phyloP scores from a whole-genome alignment of 2,329 filamentous ascomycete genomes.

The Chlorencoelia australis region DNA sequence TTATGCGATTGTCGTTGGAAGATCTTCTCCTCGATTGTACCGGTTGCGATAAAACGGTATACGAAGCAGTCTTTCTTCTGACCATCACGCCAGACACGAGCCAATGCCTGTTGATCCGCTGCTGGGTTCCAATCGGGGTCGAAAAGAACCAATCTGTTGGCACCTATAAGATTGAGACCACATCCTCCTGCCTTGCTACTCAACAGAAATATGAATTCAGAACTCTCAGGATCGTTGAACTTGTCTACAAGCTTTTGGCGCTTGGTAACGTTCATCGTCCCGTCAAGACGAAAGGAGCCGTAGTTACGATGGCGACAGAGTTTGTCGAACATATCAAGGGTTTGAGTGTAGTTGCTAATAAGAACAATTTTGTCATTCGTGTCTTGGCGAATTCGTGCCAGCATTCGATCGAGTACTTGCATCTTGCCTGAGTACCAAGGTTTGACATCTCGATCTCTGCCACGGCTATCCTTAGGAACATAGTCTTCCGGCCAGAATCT shows the following conservation, averaged over 20 bases:
- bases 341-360: constrained; percentile 97
- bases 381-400: constrained; percentile 86
- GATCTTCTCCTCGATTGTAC: constrained; percentile 98
- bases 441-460: constrained; percentile 84
- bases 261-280: constrained; percentile 96
- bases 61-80: constrained; percentile 99
- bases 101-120: constrained; percentile 91
- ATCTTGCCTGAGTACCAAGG: constrained; percentile 98
- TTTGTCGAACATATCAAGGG: constrained; percentile 85
- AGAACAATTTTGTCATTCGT: constrained; percentile 99
- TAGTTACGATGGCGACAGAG: constrained; percentile 80
- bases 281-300: constrained; percentile 80
- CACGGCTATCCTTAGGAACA: constrained; percentile 75
- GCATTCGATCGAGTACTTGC: constrained; percentile 95
- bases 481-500: constrained; percentile 75
- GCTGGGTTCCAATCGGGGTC: constrained; percentile 98
- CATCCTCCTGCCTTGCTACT: constrained; percentile 96
- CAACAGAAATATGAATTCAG: constrained; percentile 90
- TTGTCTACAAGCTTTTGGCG: constrained; percentile 94
- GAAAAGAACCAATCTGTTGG: constrained; percentile 89
- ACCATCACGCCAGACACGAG: constrained; percentile 95
- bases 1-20: constrained; percentile 98
- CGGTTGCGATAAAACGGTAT: constrained; percentile 97
- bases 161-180: constrained; percentile 89
- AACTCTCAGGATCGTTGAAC: constrained; percentile 87